Percentiles rank a stretch among this genome's conserved stretches.
Evolutionary conservation across 2,329 filamentous ascomycete species (phyloP).

Genomic region (Fusarium begoniae): DNA sequence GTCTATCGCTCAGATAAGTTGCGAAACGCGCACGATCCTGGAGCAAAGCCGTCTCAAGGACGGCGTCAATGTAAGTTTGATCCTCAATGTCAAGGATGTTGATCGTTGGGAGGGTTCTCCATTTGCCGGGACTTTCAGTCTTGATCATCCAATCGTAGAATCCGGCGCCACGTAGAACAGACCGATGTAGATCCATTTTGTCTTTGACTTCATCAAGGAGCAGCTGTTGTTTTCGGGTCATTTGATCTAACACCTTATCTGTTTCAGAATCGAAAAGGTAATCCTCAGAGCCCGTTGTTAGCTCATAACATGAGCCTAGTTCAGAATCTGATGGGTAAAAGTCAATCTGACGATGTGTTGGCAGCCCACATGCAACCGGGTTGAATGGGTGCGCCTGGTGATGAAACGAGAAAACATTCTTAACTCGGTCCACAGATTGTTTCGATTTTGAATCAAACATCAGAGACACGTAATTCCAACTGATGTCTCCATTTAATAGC

Average conservation of each 20-base stretch:
- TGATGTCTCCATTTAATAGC: background rate
- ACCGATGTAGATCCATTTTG: constrained; percentile 16
- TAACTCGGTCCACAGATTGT: background rate
- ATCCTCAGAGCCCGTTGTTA: too few species aligned
- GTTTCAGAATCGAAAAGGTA: too few species aligned
- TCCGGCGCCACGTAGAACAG: constrained; percentile 15
- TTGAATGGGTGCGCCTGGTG: background rate
- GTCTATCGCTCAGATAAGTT: constrained; percentile 9
- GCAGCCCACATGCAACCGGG: background rate
- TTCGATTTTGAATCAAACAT: background rate
- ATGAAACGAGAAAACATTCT: background rate
- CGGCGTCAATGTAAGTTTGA: background rate
- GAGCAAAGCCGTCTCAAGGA: background rate
- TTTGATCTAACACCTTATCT: accelerated
- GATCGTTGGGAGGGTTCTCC: background rate
- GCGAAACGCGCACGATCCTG: constrained; percentile 13
- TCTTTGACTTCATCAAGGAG: background rate
- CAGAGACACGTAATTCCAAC: background rate
- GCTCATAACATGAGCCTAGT: too few species aligned
- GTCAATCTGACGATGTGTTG: too few species aligned
- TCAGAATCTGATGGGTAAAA: too few species aligned
- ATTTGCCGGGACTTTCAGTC: background rate
- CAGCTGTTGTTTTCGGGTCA: accelerated
- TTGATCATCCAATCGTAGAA: constrained; percentile 3
- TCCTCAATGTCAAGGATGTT: background rate